phyloP scores from a whole-genome alignment of 495 filamentous ascomycete genomes.

The Hypoxylon intermedium region DNA sequence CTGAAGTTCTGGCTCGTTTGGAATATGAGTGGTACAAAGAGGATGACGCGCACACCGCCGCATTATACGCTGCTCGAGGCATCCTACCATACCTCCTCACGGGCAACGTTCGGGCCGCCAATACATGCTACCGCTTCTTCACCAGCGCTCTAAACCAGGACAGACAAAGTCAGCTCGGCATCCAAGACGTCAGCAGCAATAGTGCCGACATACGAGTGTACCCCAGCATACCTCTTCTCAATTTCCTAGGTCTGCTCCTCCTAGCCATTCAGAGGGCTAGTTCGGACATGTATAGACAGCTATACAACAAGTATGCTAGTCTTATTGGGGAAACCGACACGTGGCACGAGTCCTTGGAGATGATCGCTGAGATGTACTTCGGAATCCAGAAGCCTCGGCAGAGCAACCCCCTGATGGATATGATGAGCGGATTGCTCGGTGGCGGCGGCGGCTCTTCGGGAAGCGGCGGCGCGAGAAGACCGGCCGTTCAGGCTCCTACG shows the following conservation, averaged over 20 bases:
- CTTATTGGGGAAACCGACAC: slow-evolving; percentile 73
- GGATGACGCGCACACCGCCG: slow-evolving; percentile 86
- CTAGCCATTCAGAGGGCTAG: slow-evolving; percentile 82
- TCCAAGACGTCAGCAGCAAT: slow-evolving; percentile 82
- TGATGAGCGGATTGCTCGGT: slow-evolving; percentile 95
- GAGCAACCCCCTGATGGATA: slow-evolving; percentile 90
- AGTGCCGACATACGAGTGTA: slow-evolving; percentile 80
- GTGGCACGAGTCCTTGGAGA: slow-evolving; percentile 86
- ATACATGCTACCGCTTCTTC: slow-evolving; percentile 80
- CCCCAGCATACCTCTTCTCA: slow-evolving; percentile 86
- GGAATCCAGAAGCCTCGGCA: slow-evolving; percentile 87
- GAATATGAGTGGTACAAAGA: slow-evolving; percentile 94
- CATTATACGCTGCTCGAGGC: slow-evolving; percentile 86
- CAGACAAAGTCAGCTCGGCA: slow-evolving; percentile 68
- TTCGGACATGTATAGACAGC: slow-evolving; percentile 78
- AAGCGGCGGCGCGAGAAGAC: slow-evolving; percentile 48
- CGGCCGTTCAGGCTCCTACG: slow-evolving; percentile 53
- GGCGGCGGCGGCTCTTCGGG: slow-evolving; percentile 61
- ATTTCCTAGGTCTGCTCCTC: slow-evolving; percentile 86
- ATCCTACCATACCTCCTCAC: slow-evolving; percentile 91
- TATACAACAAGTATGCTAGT: slow-evolving; percentile 79
- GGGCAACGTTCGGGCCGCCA: slow-evolving; percentile 88
- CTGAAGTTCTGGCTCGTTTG: slow-evolving; percentile 76
- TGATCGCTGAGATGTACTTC: slow-evolving; percentile 97
- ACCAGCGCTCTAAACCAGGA: slow-evolving; percentile 71